phyloP scores from a whole-genome alignment of 345 rosid genomes.

The Microthlaspi erraticum region DNA sequence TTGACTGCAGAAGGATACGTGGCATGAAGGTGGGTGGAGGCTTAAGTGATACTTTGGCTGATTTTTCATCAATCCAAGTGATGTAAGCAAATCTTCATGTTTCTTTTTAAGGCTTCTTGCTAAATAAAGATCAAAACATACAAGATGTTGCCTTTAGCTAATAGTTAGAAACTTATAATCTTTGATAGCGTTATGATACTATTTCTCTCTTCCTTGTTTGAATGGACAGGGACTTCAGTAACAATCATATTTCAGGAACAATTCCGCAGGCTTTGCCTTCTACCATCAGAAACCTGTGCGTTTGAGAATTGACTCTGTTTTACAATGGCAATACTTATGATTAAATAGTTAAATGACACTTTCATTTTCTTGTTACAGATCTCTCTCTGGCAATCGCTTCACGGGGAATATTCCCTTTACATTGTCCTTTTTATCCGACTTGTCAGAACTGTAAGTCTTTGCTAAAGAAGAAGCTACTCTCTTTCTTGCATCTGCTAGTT shows the following conservation, averaged over 20 bases:
- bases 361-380: constrained; percentile 49
- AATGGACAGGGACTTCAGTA: constrained; percentile 77
- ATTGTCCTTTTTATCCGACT: constrained; percentile 50
- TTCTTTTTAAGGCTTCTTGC: constrained; percentile 17
- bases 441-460: constrained; percentile 59
- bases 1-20: constrained; percentile 63
- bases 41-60: constrained; percentile 55
- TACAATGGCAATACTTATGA: constrained; percentile 14
- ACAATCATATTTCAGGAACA: constrained; percentile 82
- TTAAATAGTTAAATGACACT: constrained; percentile 7
- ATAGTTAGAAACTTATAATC: constrained; percentile 9
- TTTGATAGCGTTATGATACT: not conserved
- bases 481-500: constrained; percentile 14
- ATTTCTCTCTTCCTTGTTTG: constrained; percentile 26
- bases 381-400: constrained; percentile 66
- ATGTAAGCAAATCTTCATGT: constrained; percentile 57
- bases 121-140: not conserved
- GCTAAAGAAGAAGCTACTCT: constrained; percentile 15
- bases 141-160: constrained; percentile 14
- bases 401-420: constrained; percentile 65
- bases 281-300: constrained; percentile 72
- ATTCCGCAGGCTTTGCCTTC: constrained; percentile 74
- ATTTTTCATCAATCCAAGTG: constrained; percentile 65
- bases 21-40: constrained; percentile 72
- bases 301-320: constrained; percentile 23